Conservation (phyloP, 192 early-diverging fungal genomes). For the Gonapodya prolifera region DNA sequence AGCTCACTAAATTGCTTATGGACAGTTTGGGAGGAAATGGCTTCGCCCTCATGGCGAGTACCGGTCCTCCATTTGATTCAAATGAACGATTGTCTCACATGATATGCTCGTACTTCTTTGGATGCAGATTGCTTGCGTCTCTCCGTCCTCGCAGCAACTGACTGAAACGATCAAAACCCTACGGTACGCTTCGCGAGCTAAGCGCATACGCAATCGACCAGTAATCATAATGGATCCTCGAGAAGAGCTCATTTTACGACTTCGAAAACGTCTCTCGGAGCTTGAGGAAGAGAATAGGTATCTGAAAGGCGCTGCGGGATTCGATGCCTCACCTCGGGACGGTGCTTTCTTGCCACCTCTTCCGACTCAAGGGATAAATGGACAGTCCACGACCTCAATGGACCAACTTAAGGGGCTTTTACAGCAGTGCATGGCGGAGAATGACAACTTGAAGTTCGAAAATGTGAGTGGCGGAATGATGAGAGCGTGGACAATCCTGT, state of each 20-base stretch:
- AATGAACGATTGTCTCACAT: too few relatives aligned
- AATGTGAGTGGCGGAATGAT: not conserved
- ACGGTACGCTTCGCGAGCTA: slow-evolving; percentile 32
- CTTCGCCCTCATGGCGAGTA: slow-evolving; percentile 32
- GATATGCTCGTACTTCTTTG: not conserved
- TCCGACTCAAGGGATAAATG: too few relatives aligned
- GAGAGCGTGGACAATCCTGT: not conserved
- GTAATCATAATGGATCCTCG: slow-evolving; percentile 21
- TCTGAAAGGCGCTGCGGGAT: not conserved
- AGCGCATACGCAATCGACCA: slow-evolving; percentile 30
- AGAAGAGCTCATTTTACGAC: slow-evolving; percentile 18
- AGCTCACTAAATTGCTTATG: slow-evolving; percentile 39
- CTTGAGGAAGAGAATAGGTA: slow-evolving; percentile 28
- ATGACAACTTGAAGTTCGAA: not conserved
- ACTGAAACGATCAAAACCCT: slow-evolving; percentile 46
- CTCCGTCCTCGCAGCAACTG: slow-evolving; percentile 17
- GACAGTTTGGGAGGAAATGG: slow-evolving; percentile 41
- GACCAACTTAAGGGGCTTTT: not conserved
- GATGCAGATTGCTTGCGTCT: slow-evolving; percentile 28
- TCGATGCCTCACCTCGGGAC: not conserved
- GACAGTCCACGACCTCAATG: not conserved
- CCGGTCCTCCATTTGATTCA: not conserved
- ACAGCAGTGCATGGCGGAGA: not conserved
- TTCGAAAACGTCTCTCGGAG: slow-evolving; percentile 20
- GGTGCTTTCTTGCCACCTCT: not conserved